Conservation (phyloP, 768 basidiomycete species). For the Leucocoprinus leucothites region DNA sequence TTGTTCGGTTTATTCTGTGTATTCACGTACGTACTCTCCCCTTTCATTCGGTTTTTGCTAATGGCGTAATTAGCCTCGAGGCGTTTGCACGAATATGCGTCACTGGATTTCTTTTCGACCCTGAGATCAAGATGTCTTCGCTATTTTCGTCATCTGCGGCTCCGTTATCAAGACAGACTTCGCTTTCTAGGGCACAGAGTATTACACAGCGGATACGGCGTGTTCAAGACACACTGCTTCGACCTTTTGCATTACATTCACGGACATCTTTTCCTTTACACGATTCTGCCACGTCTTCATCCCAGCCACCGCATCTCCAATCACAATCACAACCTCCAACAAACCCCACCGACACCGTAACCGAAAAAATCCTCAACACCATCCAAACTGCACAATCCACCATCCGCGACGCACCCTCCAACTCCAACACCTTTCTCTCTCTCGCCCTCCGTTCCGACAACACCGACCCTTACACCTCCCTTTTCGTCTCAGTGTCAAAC, state of each 20-base stretch:
- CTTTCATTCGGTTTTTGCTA: background rate
- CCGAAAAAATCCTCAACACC: constrained; percentile 23
- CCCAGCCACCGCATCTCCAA: constrained; percentile 11
- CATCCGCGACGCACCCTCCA: constrained; percentile 39
- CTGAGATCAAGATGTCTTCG: constrained; percentile 57
- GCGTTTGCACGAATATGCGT: constrained; percentile 85
- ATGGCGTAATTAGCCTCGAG: constrained; percentile 60
- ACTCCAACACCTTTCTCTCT: constrained; percentile 46
- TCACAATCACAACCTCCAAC: constrained; percentile 9
- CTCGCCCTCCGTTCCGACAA: constrained; percentile 42
- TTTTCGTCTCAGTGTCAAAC: constrained; percentile 56
- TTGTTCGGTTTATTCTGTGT: constrained; percentile 81
- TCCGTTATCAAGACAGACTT: constrained; percentile 28
- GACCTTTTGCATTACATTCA: constrained; percentile 50
- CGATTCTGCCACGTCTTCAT: background rate
- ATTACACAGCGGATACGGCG: constrained; percentile 42
- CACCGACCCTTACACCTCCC: constrained; percentile 52
- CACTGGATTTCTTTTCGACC: constrained; percentile 86
- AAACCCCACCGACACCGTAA: constrained; percentile 24
- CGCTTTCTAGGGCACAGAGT: constrained; percentile 42
- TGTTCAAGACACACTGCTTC: constrained; percentile 44
- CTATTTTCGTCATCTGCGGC: constrained; percentile 39
- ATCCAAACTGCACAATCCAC: constrained; percentile 34
- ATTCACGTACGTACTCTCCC: constrained; percentile 68
- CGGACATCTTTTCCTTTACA: constrained; percentile 21